Evolutionary conservation across 192 early-diverging fungal species (phyloP), one percentile per base, ranked within the genome.

Genomic region (Backusella psychrophila): DNA sequence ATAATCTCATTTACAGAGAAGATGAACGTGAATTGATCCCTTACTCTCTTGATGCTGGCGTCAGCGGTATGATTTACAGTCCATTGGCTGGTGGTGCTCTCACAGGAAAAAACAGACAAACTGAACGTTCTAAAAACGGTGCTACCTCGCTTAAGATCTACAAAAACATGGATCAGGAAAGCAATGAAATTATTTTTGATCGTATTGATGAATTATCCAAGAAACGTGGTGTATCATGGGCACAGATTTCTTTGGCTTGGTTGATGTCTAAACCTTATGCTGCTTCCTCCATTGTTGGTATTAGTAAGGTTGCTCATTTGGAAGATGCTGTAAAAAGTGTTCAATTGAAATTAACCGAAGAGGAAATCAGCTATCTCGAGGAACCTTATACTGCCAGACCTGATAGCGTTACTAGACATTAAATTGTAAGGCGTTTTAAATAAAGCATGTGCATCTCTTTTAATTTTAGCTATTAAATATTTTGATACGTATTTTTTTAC

Each of bases 21-120:
- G 82, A 83, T 67, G 82, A 83, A 70, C 68, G 79, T 42, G 82
- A 83, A 44, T 81, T 83, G 79, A 77, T 71, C 33, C 75, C 79
- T 9, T 83, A 83, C 49, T 80, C 73, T 63, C 4, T 74, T 19
- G 82, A 83, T 77, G 67, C 75, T 38, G 76, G 76, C 14, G 74
- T 83, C 41, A 73, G 66, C 7, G 42, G 52, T 14, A 77, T 83
- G 3, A 66, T 74, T 26, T 83, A 76, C 75, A 56, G 68, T 3
- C 78, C 82, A 2, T 38, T 83, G 14, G 82, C 82, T 23, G 65
- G 79, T 23, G 82, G 82, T 42, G 31, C 33, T 21, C 53, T 83
- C 5, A 42, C 73, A 7, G 76, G 73, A 26, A 77, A 77, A 44
- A 72, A 74, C 68, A 44, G 80, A 52, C 44, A 63, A 5, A 78